A percentile compares a stretch with the other conserved stretches of the same genome.
phyloP scores from a whole-genome alignment of 768 basidiomycete genomes.

The Kwoniella dejecticola region DNA sequence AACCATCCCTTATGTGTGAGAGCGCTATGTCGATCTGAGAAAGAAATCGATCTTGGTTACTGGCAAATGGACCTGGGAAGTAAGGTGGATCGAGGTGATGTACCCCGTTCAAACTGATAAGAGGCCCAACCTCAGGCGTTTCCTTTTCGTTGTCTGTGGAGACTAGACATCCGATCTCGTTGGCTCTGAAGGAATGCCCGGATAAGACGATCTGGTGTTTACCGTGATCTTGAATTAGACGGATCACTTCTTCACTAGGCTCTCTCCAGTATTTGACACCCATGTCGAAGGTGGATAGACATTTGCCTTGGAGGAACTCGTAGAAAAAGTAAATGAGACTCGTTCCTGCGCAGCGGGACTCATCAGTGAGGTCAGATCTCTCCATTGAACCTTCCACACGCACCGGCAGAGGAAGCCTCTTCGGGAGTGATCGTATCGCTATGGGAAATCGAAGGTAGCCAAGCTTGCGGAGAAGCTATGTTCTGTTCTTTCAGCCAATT shows the following conservation, averaged over 20 bases:
- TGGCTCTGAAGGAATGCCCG: not conserved
- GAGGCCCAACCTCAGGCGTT: not conserved
- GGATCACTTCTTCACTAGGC: not conserved
- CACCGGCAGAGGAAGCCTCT: not conserved
- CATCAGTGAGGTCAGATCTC: too few relatives aligned
- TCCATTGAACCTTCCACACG: too few relatives aligned
- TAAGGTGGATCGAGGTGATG: slow-evolving; percentile 11
- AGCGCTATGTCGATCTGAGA: slow-evolving; percentile 17
- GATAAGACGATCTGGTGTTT: slow-evolving; percentile 2
- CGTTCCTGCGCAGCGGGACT: not conserved
- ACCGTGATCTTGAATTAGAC: slow-evolving; percentile 6
- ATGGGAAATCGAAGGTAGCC: too few relatives aligned
- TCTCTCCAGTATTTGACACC: too few relatives aligned
- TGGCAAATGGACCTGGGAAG: slow-evolving; percentile 20
- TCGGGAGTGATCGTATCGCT: slow-evolving; percentile 12
- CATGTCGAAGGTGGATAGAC: not conserved
- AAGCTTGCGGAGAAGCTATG: not conserved
- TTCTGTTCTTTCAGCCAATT: slow-evolving; percentile 1
- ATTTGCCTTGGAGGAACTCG: slow-evolving; percentile 10
- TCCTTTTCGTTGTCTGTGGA: not conserved
- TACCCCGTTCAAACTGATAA: not conserved
- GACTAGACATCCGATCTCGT: not conserved
- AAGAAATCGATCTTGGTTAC: slow-evolving; percentile 14
- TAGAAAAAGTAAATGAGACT: slow-evolving; percentile 13
- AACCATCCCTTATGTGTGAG: not conserved